Conservation (phyloP, 108 stramenopile genomes). For the Pseudonitzschia pungens region DNA sequence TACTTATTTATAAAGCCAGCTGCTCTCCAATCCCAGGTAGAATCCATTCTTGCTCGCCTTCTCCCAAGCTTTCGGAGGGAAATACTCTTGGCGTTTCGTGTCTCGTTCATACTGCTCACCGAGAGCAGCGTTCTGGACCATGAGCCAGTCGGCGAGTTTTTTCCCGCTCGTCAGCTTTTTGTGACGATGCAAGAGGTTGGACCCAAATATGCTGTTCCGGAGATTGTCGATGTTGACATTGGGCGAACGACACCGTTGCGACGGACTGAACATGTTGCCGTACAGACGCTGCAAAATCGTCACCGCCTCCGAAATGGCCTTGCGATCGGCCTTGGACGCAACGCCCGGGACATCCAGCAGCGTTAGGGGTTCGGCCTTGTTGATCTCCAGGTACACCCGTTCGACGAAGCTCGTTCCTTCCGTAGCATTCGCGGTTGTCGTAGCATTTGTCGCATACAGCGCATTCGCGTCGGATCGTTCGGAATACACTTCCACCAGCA, state of each 20-base stretch:
- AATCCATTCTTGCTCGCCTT: slow-evolving; percentile 57
- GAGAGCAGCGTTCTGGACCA: slow-evolving; percentile 45
- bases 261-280: slow-evolving; percentile 79
- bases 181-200: slow-evolving; percentile 55
- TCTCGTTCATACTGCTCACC: slow-evolving; percentile 12
- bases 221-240: slow-evolving; percentile 86
- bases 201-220: slow-evolving; percentile 75
- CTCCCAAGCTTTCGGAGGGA: slow-evolving; percentile 40
- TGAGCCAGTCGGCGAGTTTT: slow-evolving; percentile 52
- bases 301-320: slow-evolving; percentile 65
- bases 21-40: slow-evolving; percentile 63
- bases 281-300: slow-evolving; percentile 41
- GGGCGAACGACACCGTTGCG: slow-evolving; percentile 68
- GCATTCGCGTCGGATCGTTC: slow-evolving; percentile 1
- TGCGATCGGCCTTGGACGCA: slow-evolving; percentile 48
- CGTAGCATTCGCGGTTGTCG: slow-evolving; percentile 12
- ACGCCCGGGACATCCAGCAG: slow-evolving; percentile 76
- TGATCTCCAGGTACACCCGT: slow-evolving; percentile 81
- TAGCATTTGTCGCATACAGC: slow-evolving; percentile 4
- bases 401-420: slow-evolving; percentile 27
- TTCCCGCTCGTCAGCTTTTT: slow-evolving; percentile 39
- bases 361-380: slow-evolving; percentile 83
- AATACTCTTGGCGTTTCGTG: not conserved
- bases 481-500: slow-evolving; percentile 85
- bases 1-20: slow-evolving; percentile 60